Evolutionary conservation across 2,329 filamentous ascomycete species (phyloP), one percentile per base, ranked within the genome.

Genomic region (Fusarium sp.): DNA sequence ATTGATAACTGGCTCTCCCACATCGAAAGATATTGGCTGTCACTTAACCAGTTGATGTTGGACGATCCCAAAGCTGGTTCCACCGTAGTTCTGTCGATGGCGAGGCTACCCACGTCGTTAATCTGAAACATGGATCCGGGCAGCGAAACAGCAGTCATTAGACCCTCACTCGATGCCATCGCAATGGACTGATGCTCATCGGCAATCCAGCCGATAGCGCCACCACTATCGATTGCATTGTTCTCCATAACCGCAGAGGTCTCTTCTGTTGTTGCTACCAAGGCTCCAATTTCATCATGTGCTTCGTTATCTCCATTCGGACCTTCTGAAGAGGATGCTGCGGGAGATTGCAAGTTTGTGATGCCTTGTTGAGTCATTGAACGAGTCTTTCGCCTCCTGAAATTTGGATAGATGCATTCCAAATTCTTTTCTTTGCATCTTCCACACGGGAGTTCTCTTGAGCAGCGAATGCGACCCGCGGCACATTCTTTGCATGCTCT

Each of bases 401-500:
- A 27, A n/a, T 20, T 43, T n/a, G 46, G 64, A 12, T 66, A 67
- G 3, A 45, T 24, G 27, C 69, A 72, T 20, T 58, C 57, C 20
- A 72, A 53, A 11, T 40, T 43, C n/a, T 38, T 34, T 4, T 59
- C 47, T 10, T 46, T 38, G 24, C 70, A 72, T 55, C 70, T 49
- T 25, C 27, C 56, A 40, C 70, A 72, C 5, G 61, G 66, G 15
- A 27, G 38, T 9, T 63, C 66, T 50, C 60, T 72, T 11, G 70
- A 67, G 32, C 70, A 72, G 16, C 70, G 69, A 34, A 60, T 68
- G 7, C 69, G 70, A 16, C 62, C 46, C 8, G 18, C 25, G 7
- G 70, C 70, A 29, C 70, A 72, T 40, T 63, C 69, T 22, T 30
- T 53, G 24, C 70, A 72, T 8, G 70, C 70, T 38, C 70, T 66